These are phyloP conservation scores for Phyllosticta citriasiana DNA, from an alignment of 2,329 filamentous ascomycete species.

Conservation along the genomic window DNA sequence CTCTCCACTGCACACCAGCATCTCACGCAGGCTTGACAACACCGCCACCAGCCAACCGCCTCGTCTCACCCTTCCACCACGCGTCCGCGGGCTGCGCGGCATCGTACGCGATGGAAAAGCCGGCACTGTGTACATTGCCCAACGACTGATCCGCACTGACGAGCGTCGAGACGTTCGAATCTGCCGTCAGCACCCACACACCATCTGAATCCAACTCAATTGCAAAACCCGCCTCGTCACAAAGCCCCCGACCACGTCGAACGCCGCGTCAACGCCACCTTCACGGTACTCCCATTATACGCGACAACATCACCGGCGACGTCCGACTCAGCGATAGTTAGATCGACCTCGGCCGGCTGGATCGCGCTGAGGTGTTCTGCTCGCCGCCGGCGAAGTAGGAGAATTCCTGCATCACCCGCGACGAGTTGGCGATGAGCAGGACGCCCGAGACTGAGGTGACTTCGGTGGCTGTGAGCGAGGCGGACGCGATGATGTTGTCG, in stretches of 20 bases:
- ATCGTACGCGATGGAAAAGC: not conserved
- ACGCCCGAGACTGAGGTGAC: slow-evolving; percentile 15
- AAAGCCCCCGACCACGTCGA: slow-evolving; percentile 3
- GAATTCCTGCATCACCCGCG: slow-evolving; percentile 26
- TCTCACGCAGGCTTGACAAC: not conserved
- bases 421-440: slow-evolving; percentile 18
- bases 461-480: slow-evolving; percentile 11
- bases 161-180: not conserved
- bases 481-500: slow-evolving; percentile 20
- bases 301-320: slow-evolving; percentile 23
- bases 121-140: not conserved
- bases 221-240: not conserved
- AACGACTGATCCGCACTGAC: not conserved
- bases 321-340: slow-evolving; percentile 18
- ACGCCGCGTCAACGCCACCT: not conserved
- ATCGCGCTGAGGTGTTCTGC: slow-evolving; percentile 17
- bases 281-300: slow-evolving; percentile 20
- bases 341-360: slow-evolving; percentile 17
- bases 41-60: not conserved
- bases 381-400: slow-evolving; percentile 22
- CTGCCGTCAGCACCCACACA: not conserved
- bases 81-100: not conserved
- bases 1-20: no score
- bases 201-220: not conserved
- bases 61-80: not conserved